Conservation (phyloP, 768 basidiomycete species). For the Calocera viscosa region DNA sequence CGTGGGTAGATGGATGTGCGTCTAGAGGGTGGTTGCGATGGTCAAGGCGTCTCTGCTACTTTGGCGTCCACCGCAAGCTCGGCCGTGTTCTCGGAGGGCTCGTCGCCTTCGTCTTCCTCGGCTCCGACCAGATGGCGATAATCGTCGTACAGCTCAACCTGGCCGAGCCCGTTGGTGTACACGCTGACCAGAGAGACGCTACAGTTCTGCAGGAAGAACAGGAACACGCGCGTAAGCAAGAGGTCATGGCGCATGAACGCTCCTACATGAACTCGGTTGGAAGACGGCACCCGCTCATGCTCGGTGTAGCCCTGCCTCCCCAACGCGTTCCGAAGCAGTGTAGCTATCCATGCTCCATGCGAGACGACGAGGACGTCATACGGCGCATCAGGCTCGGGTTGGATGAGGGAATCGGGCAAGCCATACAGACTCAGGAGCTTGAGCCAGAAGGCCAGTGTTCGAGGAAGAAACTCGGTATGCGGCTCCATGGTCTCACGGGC, state of each 20-base stretch:
- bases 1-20: background rate
- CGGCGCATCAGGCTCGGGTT: conserved; percentile 21
- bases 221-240: background rate
- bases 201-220: background rate
- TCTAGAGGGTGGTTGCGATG: background rate
- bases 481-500: conserved; percentile 30
- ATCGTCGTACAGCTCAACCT: conserved; percentile 3
- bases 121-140: conserved; percentile 1
- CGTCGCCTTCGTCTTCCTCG: background rate
- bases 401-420: conserved; percentile 21
- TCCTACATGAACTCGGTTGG: conserved; percentile 2
- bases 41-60: background rate
- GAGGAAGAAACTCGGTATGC: conserved; percentile 31
- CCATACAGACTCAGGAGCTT: conserved; percentile 24
- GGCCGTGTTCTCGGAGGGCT: background rate
- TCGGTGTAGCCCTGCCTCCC: conserved; percentile 11
- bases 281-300: background rate
- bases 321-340: conserved; percentile 2
- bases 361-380: conserved; percentile 46
- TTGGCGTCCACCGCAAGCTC: background rate
- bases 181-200: background rate
- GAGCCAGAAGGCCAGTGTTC: conserved; percentile 52
- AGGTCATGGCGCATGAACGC: background rate
- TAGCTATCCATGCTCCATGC: conserved; percentile 50
- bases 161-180: background rate